phyloP scores from a whole-genome alignment of 768 basidiomycete species.

The Tricholomella constricta region DNA sequence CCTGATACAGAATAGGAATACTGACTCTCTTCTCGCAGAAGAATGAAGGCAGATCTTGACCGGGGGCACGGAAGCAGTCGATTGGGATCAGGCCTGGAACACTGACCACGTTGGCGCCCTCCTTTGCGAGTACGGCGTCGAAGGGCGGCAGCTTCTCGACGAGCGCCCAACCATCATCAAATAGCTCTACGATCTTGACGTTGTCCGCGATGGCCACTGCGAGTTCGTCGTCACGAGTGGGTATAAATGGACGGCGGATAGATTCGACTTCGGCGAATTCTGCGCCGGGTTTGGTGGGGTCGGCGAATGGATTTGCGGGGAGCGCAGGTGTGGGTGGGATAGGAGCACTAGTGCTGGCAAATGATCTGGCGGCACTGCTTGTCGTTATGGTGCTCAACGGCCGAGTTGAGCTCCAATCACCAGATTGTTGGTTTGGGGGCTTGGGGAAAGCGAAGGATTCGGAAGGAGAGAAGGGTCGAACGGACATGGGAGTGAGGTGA shows the following conservation, averaged over 20 bases:
- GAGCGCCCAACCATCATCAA: constrained; percentile 73
- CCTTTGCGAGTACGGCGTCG: constrained; percentile 27
- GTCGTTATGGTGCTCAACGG: constrained; percentile 21
- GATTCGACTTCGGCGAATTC: constrained; percentile 46
- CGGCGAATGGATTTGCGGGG: constrained; percentile 36
- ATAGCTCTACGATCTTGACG: constrained; percentile 54
- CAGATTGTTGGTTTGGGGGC: constrained; percentile 43
- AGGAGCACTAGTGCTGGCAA: constrained; percentile 8
- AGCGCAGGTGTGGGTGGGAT: constrained; percentile 22
- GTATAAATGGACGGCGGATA: constrained; percentile 57
- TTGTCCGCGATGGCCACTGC: constrained; percentile 49
- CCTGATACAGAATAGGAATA: constrained; percentile 19
- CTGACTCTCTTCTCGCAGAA: constrained; percentile 50
- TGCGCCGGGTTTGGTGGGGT: constrained; percentile 23
- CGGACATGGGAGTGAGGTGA: constrained; percentile 54
- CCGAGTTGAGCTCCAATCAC: constrained; percentile 23
- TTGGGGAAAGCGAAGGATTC: constrained; percentile 72
- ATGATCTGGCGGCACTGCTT: constrained; percentile 3
- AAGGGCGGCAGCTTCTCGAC: constrained; percentile 45
- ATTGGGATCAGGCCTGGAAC: constrained; percentile 62
- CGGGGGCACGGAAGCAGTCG: constrained; percentile 60
- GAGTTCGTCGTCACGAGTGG: constrained; percentile 62
- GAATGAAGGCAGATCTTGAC: constrained; percentile 50
- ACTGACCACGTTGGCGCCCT: constrained; percentile 16
- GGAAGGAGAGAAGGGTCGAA: constrained; percentile 65